Evolutionary conservation across 306 rosid species (phyloP), one percentile per base, ranked within the genome.

Genomic region (Castanopsis chinensis): DNA sequence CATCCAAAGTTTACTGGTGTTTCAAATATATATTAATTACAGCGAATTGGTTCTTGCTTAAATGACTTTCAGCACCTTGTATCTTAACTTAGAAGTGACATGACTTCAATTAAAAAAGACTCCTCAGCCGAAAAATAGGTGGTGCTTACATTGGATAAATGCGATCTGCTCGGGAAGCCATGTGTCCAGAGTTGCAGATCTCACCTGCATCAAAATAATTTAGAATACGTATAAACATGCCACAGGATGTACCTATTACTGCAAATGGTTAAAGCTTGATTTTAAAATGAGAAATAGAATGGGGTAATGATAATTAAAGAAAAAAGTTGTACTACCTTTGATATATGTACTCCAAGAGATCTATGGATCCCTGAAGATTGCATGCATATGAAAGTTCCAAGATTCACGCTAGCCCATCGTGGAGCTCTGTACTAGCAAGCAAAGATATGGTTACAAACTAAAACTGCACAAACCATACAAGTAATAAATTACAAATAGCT

Each of bases 111-210:
- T 37, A 60, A 56, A 65, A 59, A 56, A 60, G 73, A 54, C 72
- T 23, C 52, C 30, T 64, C 83, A 61, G 76, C 60, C 17, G 41
- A 53, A 75, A 49, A 57, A 54, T 57, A 78, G 32, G 78, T 15
- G 57, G 75, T 19, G 37, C 96, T 89, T 90, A 96, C 99, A 90
- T 52, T 96, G 99, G 74, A 96, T 91, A 85, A 91, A 96, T 69
- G 97, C 90, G 82, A 96, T 96, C 87, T 96, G 99, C 81, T 91
- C 99, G n/a, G 99, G 99, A 56, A 93, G 97, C 99, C 99, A 96
- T 71, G 99, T 96, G 86, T 96, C 99, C 68, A 96, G 80, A 65
- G 98, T 93, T 77, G 98, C 97, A 80, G 99, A 96, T 67, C 99
- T 92, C 76, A 96, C 99, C 99, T 96, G 90, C 77, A 83, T 81